These are phyloP conservation scores for Penicillium sclerotiorum DNA, from an alignment of 2,329 filamentous ascomycete species.

Conservation along the genomic window DNA sequence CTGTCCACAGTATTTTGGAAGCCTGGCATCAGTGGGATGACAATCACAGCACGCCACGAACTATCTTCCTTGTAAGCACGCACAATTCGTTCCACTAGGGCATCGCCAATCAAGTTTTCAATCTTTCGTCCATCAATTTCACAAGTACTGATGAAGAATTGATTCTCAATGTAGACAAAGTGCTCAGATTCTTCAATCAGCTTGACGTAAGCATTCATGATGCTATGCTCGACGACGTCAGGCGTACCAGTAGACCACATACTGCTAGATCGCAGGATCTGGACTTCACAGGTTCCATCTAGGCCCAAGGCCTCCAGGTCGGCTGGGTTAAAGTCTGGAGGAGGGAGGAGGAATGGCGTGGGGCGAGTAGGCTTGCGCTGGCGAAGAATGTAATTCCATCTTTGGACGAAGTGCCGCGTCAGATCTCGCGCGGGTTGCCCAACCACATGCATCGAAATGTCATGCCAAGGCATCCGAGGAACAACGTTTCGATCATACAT, in stretches of 20 bases:
- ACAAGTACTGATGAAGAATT: slow-evolving; percentile 95
- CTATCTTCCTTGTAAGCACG: slow-evolving; percentile 81
- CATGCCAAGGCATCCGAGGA: slow-evolving; percentile 97
- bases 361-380: slow-evolving; percentile 91
- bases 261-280: slow-evolving; percentile 87
- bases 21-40: slow-evolving; percentile 96
- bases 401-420: slow-evolving; percentile 93
- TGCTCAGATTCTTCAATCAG: slow-evolving; percentile 95
- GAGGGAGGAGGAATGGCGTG: slow-evolving; percentile 88
- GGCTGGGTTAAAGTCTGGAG: slow-evolving; percentile 83
- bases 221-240: slow-evolving; percentile 85
- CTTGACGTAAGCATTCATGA: slow-evolving; percentile 92
- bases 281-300: slow-evolving; percentile 92
- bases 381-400: slow-evolving; percentile 95
- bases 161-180: slow-evolving; percentile 98
- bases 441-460: slow-evolving; percentile 96
- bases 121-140: slow-evolving; percentile 86
- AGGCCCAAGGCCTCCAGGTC: slow-evolving; percentile 87
- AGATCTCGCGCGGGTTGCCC: slow-evolving; percentile 93
- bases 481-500: slow-evolving; percentile 94
- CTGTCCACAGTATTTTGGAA: slow-evolving; percentile 97
- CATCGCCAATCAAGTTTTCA: slow-evolving; percentile 90
- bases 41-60: slow-evolving; percentile 84
- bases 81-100: slow-evolving; percentile 87
- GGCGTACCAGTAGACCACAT: slow-evolving; percentile 89